Evolutionary conservation across 1,284 basidiomycete genomes (phyloP), one percentile per base, ranked within the genome.

Genomic region (Ganoderma resinaceum): DNA sequence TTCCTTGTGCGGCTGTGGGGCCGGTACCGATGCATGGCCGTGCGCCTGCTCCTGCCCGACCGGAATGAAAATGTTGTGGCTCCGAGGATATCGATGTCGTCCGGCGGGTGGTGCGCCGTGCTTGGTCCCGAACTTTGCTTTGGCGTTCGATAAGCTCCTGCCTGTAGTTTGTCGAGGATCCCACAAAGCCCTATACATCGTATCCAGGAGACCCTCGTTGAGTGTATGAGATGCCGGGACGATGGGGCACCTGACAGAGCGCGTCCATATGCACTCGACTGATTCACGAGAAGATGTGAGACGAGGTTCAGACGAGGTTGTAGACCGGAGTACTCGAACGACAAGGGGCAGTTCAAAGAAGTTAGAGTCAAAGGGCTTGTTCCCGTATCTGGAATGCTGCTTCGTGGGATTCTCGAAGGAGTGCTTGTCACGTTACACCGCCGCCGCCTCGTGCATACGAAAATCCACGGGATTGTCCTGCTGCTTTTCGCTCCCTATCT

Each of bases 1-100:
- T 55, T 37, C 55, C 33, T n/a, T n/a, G 18, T 18, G 16, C 14
- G 29, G 20, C 18, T 58, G 55, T 12, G 29, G 55, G 18, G 20
- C 31, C 55, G 55, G 55, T 37, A 37, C 55, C 55, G 55, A 58
- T 5, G 33, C 55, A 37, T 35, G 55, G 55, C 55, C 14, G n/a
- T n/a, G 33, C 33, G 33, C 55, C 9, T 20, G 55, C 2, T 58
- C 55, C 33, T 33, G n/a, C 5, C 4, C 33, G 29, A 57, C 31
- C 53, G 55, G 52, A 55, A 31, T 55, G 14, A 53, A 55, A 29
- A 20, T 6, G 29, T 33, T 55, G 52, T 55, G 52, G 26, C 29
- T 55, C 52, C 52, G 46, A 55, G 29, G 52, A 31, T 7, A 29
- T 55, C 29, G 49, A n/a, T 20, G 14, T 29, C 49, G 29, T 55